Evolutionary conservation across 2,329 filamentous ascomycete genomes (phyloP), one percentile per base, ranked within the genome.

Genomic region (Penicillium sp.): DNA sequence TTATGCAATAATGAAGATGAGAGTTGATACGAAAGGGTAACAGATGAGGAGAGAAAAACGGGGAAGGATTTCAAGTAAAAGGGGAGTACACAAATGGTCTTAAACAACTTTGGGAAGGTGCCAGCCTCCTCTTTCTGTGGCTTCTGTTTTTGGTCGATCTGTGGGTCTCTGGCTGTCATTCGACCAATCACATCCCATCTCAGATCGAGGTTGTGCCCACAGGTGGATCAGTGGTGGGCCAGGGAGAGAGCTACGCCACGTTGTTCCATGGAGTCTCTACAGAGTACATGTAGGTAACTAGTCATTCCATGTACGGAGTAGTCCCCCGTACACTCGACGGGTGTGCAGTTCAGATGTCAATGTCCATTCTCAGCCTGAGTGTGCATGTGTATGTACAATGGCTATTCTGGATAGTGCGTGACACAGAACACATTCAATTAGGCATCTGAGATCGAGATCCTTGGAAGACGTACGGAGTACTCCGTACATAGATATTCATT

Each of bases 61-160:
- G 42, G 23, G 29, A 54, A 13, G 5, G 48, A 56, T 23, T 54
- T 49, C 12, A 43, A 38, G 37, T 12, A 27, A 25, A 12, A 7
- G 4, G 13, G 19, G 19, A 56, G 46, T 27, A 43, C 19, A 45
- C 27, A 46, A 53, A 54, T 53, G 38, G 50, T 49, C 46, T 41
- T 50, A 54, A 49, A 46, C 13, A 47, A 53, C 17, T 51, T 10
- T 17, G 31, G 37, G 65, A 48, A 64, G 45, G 41, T 56, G 56
- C 66, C 66, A 67, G 61, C 67, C 66, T 61, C 66, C 64, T 60
- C 42, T 65, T 66, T 62, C 21, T 49, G 43, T 41, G 41, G 38
- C 52, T 56, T 58, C 57, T 48, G n/a, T 31, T 55, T 59, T 42
- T 31, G 29, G 52, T 42, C 45, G 56, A 62, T 64, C 57, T 43